Conservation (phyloP, 83 land plant species). For the Picea abies region DNA sequence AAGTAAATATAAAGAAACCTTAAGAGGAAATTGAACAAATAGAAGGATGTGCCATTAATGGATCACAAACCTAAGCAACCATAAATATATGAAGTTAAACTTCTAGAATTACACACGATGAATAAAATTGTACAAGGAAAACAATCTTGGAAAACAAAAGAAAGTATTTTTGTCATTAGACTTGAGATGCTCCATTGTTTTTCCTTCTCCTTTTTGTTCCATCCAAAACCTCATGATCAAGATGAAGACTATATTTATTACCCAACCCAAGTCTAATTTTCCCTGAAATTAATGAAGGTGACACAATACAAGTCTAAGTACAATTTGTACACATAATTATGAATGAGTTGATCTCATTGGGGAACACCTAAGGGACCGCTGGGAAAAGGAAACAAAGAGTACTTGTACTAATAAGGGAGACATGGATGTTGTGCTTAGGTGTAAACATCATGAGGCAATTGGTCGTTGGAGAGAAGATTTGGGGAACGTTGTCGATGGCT, state of each 20-base stretch:
- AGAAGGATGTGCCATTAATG: too few relatives aligned
- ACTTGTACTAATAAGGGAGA: conserved; percentile 2
- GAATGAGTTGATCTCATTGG: not conserved
- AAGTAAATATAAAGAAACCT: too few relatives aligned
- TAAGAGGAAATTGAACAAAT: too few relatives aligned
- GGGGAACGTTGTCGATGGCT: conserved; percentile 17
- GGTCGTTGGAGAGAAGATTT: conserved; percentile 25
- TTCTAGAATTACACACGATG: not conserved
- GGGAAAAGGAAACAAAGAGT: not conserved
- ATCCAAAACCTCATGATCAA: not conserved
- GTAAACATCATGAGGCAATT: conserved; percentile 27
- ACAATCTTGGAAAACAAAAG: conserved; percentile 1
- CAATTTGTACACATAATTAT: conserved; percentile 8
- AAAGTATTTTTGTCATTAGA: conserved; percentile 12
- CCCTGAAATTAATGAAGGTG: not conserved
- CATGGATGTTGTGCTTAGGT: conserved; percentile 20
- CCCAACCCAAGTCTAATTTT: not conserved
- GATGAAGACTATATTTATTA: not conserved
- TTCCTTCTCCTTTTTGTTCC: not conserved
- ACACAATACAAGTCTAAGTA: conserved; percentile 10
- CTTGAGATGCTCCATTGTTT: not conserved
- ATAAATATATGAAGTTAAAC: too few relatives aligned
- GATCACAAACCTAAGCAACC: too few relatives aligned
- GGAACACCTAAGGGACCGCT: not conserved
- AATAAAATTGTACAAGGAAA: not conserved